These are phyloP conservation scores for Fusarium redolens DNA, from an alignment of 2,329 filamentous ascomycete genomes.

Conservation along the genomic window DNA sequence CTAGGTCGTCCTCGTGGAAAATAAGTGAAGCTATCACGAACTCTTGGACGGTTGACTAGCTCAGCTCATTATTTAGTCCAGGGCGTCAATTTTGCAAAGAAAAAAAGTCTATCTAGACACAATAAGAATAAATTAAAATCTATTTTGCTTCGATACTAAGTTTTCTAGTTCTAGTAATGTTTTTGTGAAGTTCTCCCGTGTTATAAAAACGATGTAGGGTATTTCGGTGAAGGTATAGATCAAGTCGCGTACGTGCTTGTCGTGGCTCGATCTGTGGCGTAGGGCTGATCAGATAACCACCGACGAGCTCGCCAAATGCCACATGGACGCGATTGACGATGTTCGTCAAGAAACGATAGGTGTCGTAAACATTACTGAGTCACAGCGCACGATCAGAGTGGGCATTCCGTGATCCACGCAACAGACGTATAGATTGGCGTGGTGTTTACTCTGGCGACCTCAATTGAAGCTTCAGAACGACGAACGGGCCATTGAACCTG, in stretches of 20 bases:
- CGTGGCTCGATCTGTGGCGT: slow-evolving; percentile 10
- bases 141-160: no score
- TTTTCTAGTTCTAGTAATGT: no score
- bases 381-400: not conserved
- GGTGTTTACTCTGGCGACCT: not conserved
- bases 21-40: not conserved
- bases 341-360: not conserved
- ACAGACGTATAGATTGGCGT: not conserved
- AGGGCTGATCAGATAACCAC: not conserved
- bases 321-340: slow-evolving; percentile 6
- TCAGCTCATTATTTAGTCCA: no score
- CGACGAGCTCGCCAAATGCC: not conserved
- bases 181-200: not conserved
- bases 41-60: not conserved
- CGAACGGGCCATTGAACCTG: not conserved
- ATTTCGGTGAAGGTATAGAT: not conserved
- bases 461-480: not conserved
- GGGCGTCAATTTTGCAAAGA: rapidly evolving
- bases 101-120: not conserved
- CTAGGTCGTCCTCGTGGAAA: rapidly evolving
- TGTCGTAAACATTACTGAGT: not conserved
- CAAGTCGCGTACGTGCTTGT: not conserved
- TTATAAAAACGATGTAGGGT: slow-evolving; percentile 11
- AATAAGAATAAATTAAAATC: not conserved
- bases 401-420: not conserved